Conservation (phyloP, 2,329 filamentous ascomycete genomes). For the Scolecobasidium constrictum region DNA sequence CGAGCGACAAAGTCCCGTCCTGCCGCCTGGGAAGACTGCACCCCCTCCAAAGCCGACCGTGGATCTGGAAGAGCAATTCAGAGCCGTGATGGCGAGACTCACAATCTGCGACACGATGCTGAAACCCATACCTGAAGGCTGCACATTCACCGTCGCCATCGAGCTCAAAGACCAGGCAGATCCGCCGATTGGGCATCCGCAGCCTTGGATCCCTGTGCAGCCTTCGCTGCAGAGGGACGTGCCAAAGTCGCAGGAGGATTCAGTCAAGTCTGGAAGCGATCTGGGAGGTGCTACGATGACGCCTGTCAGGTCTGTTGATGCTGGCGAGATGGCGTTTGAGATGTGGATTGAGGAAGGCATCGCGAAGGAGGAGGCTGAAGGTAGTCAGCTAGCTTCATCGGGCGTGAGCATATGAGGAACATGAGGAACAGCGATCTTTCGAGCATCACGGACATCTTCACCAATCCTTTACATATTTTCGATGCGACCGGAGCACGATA, state of each 20-base stretch:
- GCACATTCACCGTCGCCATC: conserved; percentile 66
- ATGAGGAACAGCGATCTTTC: too few species aligned
- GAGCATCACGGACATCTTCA: not conserved
- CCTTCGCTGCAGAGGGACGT: conserved; percentile 29
- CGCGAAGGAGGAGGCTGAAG: conserved; percentile 29
- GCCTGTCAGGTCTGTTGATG: conserved; percentile 51
- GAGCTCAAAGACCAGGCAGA: conserved; percentile 53
- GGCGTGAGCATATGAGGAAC: too few species aligned
- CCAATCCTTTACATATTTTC: not conserved
- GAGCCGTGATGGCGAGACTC: conserved; percentile 54
- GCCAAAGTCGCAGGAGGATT: conserved; percentile 12
- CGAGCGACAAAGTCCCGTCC: conserved; percentile 18
- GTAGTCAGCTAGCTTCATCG: too few species aligned
- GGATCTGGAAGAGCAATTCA: conserved; percentile 62
- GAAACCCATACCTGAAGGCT: conserved; percentile 47
- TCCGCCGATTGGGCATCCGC: conserved; percentile 37
- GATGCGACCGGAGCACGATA: not conserved
- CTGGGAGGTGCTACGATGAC: conserved; percentile 44
- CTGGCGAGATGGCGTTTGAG: conserved; percentile 56
- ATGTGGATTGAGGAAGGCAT: conserved; percentile 59
- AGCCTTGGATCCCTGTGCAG: conserved; percentile 51
- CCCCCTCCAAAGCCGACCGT: conserved; percentile 17
- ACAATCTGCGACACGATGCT: conserved; percentile 49
- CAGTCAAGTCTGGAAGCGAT: conserved; percentile 21
- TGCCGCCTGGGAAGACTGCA: not conserved